Evolutionary conservation across 169 alveolate genomes (phyloP), one percentile per base, ranked within the genome.

Genomic region (Eimeria sp.): DNA sequence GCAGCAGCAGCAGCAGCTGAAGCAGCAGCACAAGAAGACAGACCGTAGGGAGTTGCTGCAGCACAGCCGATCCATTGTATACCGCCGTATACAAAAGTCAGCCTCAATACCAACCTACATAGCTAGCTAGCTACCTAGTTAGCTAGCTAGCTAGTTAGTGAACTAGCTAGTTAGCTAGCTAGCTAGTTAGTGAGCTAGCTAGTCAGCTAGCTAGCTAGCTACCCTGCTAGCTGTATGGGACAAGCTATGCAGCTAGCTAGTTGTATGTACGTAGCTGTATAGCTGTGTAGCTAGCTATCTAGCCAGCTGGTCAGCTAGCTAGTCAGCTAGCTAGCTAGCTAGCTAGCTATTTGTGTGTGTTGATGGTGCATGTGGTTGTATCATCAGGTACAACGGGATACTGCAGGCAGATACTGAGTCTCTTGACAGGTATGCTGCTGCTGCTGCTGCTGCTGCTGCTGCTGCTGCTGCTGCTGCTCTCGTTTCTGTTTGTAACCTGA

Each of bases 371-470:
- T 76, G 57, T n/a, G 14, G 0, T 34, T 76, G 87, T 25, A 20
- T 43, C 40, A 61, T 45, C 61, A 76, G 87, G 30, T 76, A 76
- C 87, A 76, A 76, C 51, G 63, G 63, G 34, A 40, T 76, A 63
- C 87, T 76, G 65, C 84, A 75, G 25, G 65, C 57, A 34, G 61
- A 45, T 13, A 47, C 63, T 10, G 61, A 49, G 43, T 76, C 87
- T 4, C 5, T 76, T 9, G 87, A 76, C 1, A 43, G 87, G 87
- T 76, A 9, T 25, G 89, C 25, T 45, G 89, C 67, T 43, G 45
- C 43, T 78, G 89, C 40, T 49, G 83, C 45, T 43, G 89, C 89
- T 78, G 89, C 67, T n/a, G 65, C 25, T 49, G 89, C 45, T 78
- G 65, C 30, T 73, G 83, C 54, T 73, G 83, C 18, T 73, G 49